phyloP scores from a whole-genome alignment of 2,329 filamentous ascomycete species.

The Ophiostoma fasciatum region DNA sequence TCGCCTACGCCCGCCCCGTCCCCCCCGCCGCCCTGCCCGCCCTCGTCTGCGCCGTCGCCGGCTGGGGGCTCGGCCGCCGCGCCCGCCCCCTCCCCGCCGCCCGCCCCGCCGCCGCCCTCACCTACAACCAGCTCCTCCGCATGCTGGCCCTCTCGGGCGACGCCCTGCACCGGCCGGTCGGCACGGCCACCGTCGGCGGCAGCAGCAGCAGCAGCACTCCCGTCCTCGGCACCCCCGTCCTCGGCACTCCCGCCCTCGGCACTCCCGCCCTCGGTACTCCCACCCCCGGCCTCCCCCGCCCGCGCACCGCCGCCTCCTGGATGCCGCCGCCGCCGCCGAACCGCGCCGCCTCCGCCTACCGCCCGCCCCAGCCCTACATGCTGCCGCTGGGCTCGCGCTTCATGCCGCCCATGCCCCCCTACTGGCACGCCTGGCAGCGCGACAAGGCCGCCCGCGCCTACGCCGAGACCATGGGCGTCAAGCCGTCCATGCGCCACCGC shows the following conservation, averaged over 20 bases:
- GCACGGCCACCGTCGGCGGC: too few relatives aligned
- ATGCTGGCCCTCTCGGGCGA: slow-evolving; percentile 7
- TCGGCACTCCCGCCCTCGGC: too few relatives aligned
- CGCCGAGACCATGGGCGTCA: not conserved
- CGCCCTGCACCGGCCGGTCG: slow-evolving; percentile 3
- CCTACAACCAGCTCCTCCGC: slow-evolving; percentile 5
- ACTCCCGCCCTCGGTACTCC: too few relatives aligned
- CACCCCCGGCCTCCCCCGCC: too few relatives aligned
- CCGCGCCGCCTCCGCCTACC: too few relatives aligned
- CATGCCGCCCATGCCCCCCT: not conserved
- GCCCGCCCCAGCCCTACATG: not conserved
- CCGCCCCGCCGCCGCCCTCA: not conserved
- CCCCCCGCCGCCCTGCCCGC: slow-evolving; percentile 2
- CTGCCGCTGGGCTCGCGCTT: not conserved
- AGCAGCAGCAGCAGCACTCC: too few relatives aligned
- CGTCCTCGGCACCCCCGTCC: too few relatives aligned
- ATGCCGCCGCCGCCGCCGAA: too few relatives aligned
- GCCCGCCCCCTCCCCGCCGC: not conserved
- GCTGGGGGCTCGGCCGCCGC: slow-evolving; percentile 9
- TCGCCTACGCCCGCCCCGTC: slow-evolving; percentile 2
- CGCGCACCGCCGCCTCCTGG: not conserved
- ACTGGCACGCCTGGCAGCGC: too few relatives aligned
- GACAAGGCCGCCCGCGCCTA: too few relatives aligned
- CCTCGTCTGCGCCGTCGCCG: slow-evolving; percentile 5
- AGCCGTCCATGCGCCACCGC: not conserved